Conservation (phyloP, 1,139 yeast species). For the Ashbya aceris region DNA sequence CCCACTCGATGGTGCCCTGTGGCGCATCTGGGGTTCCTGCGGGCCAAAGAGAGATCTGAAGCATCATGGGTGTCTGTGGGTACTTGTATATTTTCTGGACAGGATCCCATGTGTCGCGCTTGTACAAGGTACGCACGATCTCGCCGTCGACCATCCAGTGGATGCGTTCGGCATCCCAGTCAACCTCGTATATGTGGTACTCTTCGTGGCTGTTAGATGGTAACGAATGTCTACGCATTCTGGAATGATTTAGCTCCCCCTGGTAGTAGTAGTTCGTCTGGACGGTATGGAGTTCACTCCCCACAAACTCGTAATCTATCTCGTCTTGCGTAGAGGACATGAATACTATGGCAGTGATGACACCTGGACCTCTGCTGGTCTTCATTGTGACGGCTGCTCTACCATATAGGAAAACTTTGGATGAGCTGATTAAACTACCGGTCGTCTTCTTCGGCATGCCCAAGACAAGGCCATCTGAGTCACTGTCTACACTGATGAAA, state of each 20-base stretch:
- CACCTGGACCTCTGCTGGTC: conserved; percentile 43
- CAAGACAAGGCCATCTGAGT: conserved; percentile 15
- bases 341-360: conserved; percentile 72
- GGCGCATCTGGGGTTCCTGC: conserved; percentile 64
- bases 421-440: conserved; percentile 26
- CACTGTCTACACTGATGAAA: conserved; percentile 11
- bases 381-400: conserved; percentile 22
- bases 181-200: conserved; percentile 71
- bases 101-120: conserved; percentile 49
- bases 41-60: conserved; percentile 89
- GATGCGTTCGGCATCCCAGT: conserved; percentile 70
- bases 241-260: conserved; percentile 63
- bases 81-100: conserved; percentile 32
- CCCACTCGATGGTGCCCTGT: conserved; percentile 83
- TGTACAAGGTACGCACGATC: conserved; percentile 55
- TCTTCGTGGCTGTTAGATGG: conserved; percentile 47
- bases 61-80: conserved; percentile 89
- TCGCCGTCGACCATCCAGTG: conserved; percentile 70
- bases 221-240: conserved; percentile 32
- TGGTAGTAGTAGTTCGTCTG: conserved; percentile 76
- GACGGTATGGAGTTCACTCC: conserved; percentile 53
- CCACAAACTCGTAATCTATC: conserved; percentile 81
- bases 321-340: conserved; percentile 87
- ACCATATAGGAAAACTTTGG: conserved; percentile 27
- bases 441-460: conserved; percentile 28